Evolutionary conservation across 495 filamentous ascomycete species (phyloP).

Genomic region (Amphirosellinia nigrospora): DNA sequence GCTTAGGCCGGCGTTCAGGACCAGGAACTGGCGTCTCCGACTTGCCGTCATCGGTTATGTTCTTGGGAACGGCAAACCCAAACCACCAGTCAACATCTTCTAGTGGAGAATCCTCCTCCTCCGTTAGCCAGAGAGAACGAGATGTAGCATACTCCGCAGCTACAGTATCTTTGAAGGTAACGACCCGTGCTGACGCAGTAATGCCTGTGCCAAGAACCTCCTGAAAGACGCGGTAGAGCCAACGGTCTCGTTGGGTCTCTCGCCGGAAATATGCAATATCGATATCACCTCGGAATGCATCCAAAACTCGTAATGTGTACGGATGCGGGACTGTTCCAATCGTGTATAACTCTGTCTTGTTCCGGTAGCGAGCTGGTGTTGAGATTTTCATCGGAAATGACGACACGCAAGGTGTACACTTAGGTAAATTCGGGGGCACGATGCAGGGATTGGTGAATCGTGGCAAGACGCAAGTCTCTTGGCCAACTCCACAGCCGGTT

Average conservation of each 20-base stretch:
- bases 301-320: constrained; percentile 74
- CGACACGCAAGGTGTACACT: constrained; percentile 75
- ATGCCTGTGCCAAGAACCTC: constrained; percentile 67
- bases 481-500: constrained; percentile 73
- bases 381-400: constrained; percentile 61
- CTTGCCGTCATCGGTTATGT: constrained; percentile 56
- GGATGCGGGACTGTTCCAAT: constrained; percentile 91
- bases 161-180: constrained; percentile 81
- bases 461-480: constrained; percentile 75
- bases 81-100: constrained; percentile 85
- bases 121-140: constrained; percentile 79
- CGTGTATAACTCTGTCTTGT: constrained; percentile 70
- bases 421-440: constrained; percentile 85
- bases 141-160: constrained; percentile 64
- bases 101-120: constrained; percentile 64
- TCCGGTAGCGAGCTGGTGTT: constrained; percentile 64
- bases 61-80: constrained; percentile 77
- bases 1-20: constrained; percentile 46
- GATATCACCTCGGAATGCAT: constrained; percentile 55
- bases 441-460: constrained; percentile 67
- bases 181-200: constrained; percentile 65
- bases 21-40: constrained; percentile 57
- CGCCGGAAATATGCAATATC: constrained; percentile 74
- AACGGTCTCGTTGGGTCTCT: constrained; percentile 78
- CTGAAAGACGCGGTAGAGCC: constrained; percentile 76